Base-by-base conservation (phyloP, 2,329 filamentous ascomycete species). In the Scytalidium sp. region DNA sequence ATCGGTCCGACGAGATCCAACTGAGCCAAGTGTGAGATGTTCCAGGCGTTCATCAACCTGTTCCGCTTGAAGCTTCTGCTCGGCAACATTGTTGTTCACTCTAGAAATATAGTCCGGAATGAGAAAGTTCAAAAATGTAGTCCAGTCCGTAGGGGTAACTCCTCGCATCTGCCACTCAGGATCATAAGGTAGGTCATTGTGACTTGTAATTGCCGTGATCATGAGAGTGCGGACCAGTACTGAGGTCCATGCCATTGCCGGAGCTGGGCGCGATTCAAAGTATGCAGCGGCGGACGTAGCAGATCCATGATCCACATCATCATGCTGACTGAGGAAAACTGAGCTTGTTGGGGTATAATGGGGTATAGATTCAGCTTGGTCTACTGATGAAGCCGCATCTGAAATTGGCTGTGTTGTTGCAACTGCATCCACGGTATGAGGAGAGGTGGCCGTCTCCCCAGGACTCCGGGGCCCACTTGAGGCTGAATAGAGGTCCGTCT, bases 111-210 rank as follows among this genome's bases (percentile, higher is more conserved):
- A 72, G 47, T 76, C 66, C 0, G 81, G 79, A 19, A 83, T 61
- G 15, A 84, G 62, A 52, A 75, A 76, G 56, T 82, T 82, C 42
- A 80, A 56, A 62, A 84, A 84, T 0, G 80, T 82, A 29, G 73
- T 70, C 81, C 81, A 84, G 59, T 84, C 80, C 56, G 78, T 73
- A 13, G 65, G 56, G 1, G 67, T 72, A 11, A 81, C 69, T 46
- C 80, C 77, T 36, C 71, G 72, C 4, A 55, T 56, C 5, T 61
- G 21, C 39, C 54, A 57, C 25, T 48, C 23, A 8, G 54, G 57
- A 15, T 36, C 32, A 39, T 58, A 64, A 25, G 53, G 53, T 8
- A 64, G 20, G 32, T 63, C 57, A 10, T 50, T 41, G 4, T 59
- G 58, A 20, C 45, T 27, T 5, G 52, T 61, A 5, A 15, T 42